Evolutionary conservation across 306 rosid species (phyloP), one percentile per base, ranked within the genome.

Genomic region (Malus sylvestris): DNA sequence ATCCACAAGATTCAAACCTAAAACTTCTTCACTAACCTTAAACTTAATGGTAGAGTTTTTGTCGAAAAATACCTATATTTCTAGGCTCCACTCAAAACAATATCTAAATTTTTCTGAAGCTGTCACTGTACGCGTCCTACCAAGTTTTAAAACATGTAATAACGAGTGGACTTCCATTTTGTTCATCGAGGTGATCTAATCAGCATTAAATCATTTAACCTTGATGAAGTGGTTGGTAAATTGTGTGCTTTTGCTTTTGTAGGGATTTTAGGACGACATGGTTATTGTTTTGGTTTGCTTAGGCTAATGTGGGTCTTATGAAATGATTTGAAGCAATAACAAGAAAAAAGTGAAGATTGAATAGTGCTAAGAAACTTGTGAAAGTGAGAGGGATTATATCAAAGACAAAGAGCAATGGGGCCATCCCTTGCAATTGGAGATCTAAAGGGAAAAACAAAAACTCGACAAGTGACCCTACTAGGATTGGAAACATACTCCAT

Each of bases 311-410:
- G 93, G 93, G 90, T 80, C 86, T 79, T 81, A 33, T 73, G 83
- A 77, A 87, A 93, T 90, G 85, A 90, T 90, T 83, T 81, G 73
- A 75, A 85, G 90, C 86, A 80, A 82, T 27, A 80, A 83, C 87
- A 12, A 60, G 67, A 63, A 81, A 76, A 78, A 86, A 70, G 85
- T 70, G 83, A 71, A 73, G 53, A 74, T 80, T 83, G 80, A 79
- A 30, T 83, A 83, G 81, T 82, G 86, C 83, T 80, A 84, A 79
- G 86, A 74, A 83, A 85, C 64, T 80, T 68, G 53, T 81, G 27
- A 57, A 10, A 57, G 87, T 62, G 78, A 35, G 78, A 44, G 74
- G 76, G 67, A 85, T 83, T 78, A 89, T 75, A 74, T 68, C 67
- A 66, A 74, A 81, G 84, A 86, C 76, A 77, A 84, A 74, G 79